Conservation (phyloP, 805 yeast species). For the Wickerhamiella dianesei region DNA sequence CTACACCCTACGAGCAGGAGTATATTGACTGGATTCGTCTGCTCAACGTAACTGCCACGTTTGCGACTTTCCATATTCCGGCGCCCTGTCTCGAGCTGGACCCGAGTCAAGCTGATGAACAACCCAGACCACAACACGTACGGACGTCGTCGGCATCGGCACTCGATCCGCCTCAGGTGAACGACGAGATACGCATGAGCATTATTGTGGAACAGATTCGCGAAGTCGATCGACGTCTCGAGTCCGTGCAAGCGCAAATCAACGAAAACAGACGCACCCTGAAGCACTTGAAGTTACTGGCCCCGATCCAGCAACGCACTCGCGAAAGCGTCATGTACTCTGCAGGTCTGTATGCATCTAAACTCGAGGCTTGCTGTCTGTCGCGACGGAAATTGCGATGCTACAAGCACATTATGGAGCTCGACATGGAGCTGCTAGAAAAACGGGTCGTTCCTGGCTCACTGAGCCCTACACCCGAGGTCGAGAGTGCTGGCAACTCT, state of each 20-base stretch:
- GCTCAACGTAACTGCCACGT: constrained; percentile 39
- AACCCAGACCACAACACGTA: background rate
- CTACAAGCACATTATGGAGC: constrained; percentile 28
- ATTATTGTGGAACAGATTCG: constrained; percentile 23
- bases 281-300: constrained; percentile 32
- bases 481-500: background rate
- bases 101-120: background rate
- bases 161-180: background rate
- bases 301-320: constrained; percentile 45
- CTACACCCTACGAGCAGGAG: constrained; percentile 35
- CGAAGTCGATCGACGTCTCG: constrained; percentile 27
- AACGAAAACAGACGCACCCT: constrained; percentile 27
- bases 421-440: constrained; percentile 15
- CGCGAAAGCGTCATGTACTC: constrained; percentile 35
- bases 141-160: background rate
- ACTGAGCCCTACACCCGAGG: too few relatives aligned
- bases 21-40: constrained; percentile 45
- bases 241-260: constrained; percentile 24
- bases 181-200: constrained; percentile 18
- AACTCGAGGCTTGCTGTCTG: constrained; percentile 44
- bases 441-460: background rate
- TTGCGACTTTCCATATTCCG: constrained; percentile 24
- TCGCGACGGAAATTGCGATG: constrained; percentile 36
- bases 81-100: background rate
- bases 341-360: constrained; percentile 36